Conservation (phyloP, 2,329 filamentous ascomycete species). For the Drechslerella coelobrocha region DNA sequence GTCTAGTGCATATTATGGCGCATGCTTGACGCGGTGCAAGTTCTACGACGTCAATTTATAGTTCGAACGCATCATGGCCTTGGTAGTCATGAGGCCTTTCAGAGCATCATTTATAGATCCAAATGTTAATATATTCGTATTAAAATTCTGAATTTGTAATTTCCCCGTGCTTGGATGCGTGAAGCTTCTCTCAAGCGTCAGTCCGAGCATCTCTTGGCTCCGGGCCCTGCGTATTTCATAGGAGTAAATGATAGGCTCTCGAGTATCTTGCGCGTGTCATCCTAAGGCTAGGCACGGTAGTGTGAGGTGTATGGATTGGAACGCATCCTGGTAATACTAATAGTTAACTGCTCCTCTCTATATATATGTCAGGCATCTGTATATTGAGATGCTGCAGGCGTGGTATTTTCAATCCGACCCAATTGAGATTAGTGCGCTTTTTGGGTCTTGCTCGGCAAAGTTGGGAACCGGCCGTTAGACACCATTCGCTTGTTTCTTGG, state of each 20-base stretch:
- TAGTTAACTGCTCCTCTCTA: background rate
- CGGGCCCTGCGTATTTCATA: too few species aligned
- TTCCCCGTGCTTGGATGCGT: background rate
- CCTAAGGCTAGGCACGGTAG: background rate
- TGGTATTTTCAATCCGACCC: slow-evolving; percentile 35
- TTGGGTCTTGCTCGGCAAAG: too few species aligned
- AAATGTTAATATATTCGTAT: slow-evolving; percentile 23
- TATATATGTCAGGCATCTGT: background rate
- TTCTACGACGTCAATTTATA: background rate
- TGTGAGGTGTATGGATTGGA: slow-evolving; percentile 2
- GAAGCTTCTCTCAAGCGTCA: too few species aligned
- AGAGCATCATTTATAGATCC: background rate
- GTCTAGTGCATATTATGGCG: too few species aligned
- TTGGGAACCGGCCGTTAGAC: slow-evolving; percentile 8
- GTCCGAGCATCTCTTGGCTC: background rate
- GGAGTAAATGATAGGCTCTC: slow-evolving; percentile 5
- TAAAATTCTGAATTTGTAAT: slow-evolving; percentile 21
- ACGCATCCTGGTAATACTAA: slow-evolving; percentile 9
- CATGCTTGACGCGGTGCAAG: too few species aligned
- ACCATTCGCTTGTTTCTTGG: slow-evolving; percentile 6
- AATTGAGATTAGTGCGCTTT: slow-evolving; percentile 16
- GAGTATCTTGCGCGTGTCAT: background rate
- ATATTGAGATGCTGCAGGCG: slow-evolving; percentile 15
- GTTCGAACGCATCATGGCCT: background rate
- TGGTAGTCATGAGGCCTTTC: too few species aligned